Evolutionary conservation across 805 yeast genomes (phyloP).

Genomic region (Candida pini): DNA sequence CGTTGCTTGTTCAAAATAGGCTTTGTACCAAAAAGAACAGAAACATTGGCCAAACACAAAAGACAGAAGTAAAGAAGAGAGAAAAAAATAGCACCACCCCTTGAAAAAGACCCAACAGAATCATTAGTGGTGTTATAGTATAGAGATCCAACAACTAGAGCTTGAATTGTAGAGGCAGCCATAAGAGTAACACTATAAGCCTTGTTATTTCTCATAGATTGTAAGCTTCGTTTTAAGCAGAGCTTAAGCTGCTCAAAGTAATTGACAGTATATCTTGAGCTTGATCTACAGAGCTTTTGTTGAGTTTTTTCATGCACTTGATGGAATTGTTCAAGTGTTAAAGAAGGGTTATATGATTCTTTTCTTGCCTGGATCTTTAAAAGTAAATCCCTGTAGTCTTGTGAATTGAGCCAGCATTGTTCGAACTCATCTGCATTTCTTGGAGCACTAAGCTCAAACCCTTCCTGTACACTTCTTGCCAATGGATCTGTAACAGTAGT

Average conservation of each 20-base stretch:
- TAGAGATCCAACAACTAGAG: conserved; percentile 56
- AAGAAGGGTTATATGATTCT: no score
- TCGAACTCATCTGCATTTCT: conserved; percentile 53
- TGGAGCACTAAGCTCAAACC: conserved; percentile 52
- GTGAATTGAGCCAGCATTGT: conserved; percentile 52
- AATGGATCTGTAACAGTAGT: conserved; percentile 65
- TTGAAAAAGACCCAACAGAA: conserved; percentile 51
- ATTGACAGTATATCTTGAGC: conserved; percentile 31
- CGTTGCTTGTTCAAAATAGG: conserved; percentile 60
- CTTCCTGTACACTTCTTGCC: conserved; percentile 45
- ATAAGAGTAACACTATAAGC: conserved; percentile 50
- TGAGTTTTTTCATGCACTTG: no score
- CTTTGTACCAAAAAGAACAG: conserved; percentile 54
- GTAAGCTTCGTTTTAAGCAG: conserved; percentile 51
- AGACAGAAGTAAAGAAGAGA: conserved; percentile 57
- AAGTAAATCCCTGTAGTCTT: no score
- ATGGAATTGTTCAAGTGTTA: no score
- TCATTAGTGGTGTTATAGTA: conserved; percentile 46
- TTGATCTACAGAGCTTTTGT: no score
- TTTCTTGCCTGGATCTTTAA: no score
- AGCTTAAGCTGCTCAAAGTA: conserved; percentile 46
- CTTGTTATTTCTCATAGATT: conserved; percentile 55
- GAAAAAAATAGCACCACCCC: conserved; percentile 60
- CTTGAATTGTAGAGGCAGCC: conserved; percentile 50
- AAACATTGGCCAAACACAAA: conserved; percentile 58